Base-by-base conservation (phyloP, 2,329 filamentous ascomycete species). In the Aspergillus candidus region DNA sequence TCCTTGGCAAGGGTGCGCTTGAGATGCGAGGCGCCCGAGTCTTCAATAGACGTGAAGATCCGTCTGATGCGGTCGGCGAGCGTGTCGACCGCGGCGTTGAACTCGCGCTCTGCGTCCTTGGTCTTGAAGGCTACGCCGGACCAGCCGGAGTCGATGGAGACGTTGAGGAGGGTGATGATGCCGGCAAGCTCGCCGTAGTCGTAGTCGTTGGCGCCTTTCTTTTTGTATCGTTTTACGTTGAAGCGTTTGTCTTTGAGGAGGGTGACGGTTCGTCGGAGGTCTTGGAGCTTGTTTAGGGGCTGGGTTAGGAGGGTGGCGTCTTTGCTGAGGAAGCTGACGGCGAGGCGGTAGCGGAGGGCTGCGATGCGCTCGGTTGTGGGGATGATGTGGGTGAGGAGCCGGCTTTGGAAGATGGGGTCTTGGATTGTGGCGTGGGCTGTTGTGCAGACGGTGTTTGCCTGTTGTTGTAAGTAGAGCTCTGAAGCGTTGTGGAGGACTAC, bases 1-100 rank as follows among this genome's bases (percentile, higher is more conserved):
- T 82, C 81, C 66, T 94, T 95, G 11, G 86, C 81, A 58, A 94
- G 82, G 27, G 86, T 84, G 27, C 86, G 78, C 12, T 78, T 76
- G 46, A 93, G 73, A 55, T 85, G 80, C 15, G 80, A 80, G 35
- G 87, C 84, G 33, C 86, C 87, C 1, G 82, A 77, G 57, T 89
- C 86, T 46, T 83, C 77, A 56, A 94, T 94, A 32, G 75, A 76
- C 13, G 71, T 71, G 42, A 74, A 73, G 11, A 80, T 69, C 6
- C 62, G 53, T 40, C 82, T 79, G 40, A 94, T 71, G 30, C 71
- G 72, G 13, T 68, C 66, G 1, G 79, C 74, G 4, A 95, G 72
- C 15, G 68, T 70, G 63, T 95, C 89, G 30, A 95, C 72, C 10
- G 81, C 73, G 5, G 69, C 64, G 58, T 96, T 87, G 70, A 91